Conservation (phyloP, 345 rosid species). For the Iberis pinnata region DNA sequence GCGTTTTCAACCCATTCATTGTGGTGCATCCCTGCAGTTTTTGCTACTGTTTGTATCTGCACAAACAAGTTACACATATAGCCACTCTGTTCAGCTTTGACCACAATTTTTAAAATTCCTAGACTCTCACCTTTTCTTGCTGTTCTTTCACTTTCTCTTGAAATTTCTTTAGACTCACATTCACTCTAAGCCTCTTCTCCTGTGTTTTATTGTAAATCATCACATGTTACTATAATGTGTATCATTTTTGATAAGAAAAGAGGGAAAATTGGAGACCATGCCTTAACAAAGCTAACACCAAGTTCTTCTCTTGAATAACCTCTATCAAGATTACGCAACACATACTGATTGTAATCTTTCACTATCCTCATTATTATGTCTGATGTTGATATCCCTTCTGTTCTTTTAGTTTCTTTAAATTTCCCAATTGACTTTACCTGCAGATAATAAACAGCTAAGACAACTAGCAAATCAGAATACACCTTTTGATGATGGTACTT, state of each 20-base stretch:
- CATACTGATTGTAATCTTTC: conserved; percentile 59
- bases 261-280: conserved; percentile 21
- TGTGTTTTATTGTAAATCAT: too few relatives aligned
- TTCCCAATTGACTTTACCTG: conserved; percentile 50
- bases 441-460: neutral
- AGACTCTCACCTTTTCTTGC: conserved; percentile 46
- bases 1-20: conserved; percentile 58
- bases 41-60: too few relatives aligned
- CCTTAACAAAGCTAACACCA: conserved; percentile 69
- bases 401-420: conserved; percentile 54
- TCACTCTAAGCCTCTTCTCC: conserved; percentile 61
- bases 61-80: too few relatives aligned
- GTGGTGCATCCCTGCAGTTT: conserved; percentile 41
- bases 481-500: conserved; percentile 17
- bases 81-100: too few relatives aligned
- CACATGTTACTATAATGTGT: neutral
- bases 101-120: too few relatives aligned
- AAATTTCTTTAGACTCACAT: conserved; percentile 45
- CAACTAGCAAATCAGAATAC: neutral
- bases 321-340: conserved; percentile 56
- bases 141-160: conserved; percentile 56
- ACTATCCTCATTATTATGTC: conserved; percentile 63
- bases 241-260: neutral
- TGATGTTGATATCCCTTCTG: conserved; percentile 65
- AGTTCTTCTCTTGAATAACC: conserved; percentile 60